Conservation (phyloP, 306 rosid genomes). For the Cicer cuneatum region DNA sequence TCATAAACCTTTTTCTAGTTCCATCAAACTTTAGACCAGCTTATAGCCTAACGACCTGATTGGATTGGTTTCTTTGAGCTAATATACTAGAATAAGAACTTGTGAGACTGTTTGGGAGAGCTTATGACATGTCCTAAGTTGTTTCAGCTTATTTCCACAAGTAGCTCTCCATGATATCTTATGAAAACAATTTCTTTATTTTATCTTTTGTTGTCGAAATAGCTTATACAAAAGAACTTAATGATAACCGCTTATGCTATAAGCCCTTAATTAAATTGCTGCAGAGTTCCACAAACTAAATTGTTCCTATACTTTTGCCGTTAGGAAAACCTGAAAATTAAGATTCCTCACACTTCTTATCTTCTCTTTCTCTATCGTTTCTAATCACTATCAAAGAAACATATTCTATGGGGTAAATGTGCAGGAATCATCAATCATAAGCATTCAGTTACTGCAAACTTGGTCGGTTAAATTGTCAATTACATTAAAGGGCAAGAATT, state of each 20-base stretch:
- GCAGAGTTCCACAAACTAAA: conserved; percentile 14
- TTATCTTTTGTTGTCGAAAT: no score
- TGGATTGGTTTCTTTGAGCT: no score
- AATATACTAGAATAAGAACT: no score
- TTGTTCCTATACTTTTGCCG: not conserved
- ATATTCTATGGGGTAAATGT: not conserved
- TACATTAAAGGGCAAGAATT: not conserved
- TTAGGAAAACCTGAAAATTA: not conserved
- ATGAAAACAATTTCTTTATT: no score
- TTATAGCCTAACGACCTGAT: not conserved
- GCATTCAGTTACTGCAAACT: not conserved
- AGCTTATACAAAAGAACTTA: no score
- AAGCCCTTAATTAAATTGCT: not conserved
- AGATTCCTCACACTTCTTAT: conserved; percentile 1
- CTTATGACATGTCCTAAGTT: no score
- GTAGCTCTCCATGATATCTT: no score
- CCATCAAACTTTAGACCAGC: not conserved
- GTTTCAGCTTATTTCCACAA: no score
- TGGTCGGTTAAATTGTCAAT: not conserved
- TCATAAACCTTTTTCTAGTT: not conserved
- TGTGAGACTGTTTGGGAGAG: no score
- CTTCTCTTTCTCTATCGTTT: not conserved
- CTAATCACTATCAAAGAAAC: not conserved
- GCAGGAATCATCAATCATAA: not conserved
- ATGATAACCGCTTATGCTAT: no score